These are phyloP conservation scores for Fibroporia radiculosa DNA, from an alignment of 768 basidiomycete genomes.

Conservation along the genomic window DNA sequence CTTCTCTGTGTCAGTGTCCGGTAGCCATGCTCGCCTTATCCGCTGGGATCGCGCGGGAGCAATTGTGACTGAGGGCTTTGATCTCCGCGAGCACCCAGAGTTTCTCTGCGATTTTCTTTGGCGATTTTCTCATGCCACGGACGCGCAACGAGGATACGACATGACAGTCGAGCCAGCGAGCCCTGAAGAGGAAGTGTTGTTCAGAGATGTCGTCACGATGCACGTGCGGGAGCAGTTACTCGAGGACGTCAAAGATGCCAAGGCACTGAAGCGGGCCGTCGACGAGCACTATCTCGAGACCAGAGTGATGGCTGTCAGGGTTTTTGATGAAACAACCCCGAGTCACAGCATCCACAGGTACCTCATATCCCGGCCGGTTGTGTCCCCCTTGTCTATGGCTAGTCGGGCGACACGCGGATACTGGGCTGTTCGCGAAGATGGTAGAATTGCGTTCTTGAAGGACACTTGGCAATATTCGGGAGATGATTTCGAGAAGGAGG, in stretches of 20 bases:
- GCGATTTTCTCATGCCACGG: slow-evolving; percentile 16
- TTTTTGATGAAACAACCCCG: no score
- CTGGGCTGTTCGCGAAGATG: slow-evolving; percentile 6
- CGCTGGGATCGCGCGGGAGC: slow-evolving; percentile 27
- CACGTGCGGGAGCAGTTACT: neutral
- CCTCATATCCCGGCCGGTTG: slow-evolving; percentile 7
- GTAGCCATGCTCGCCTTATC: slow-evolving; percentile 22
- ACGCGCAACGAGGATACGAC: slow-evolving; percentile 20
- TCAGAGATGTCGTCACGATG: neutral
- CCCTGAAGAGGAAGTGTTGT: neutral
- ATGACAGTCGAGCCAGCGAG: slow-evolving; percentile 1
- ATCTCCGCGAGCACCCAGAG: slow-evolving; percentile 13
- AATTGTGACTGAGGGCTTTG: slow-evolving; percentile 23
- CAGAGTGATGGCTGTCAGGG: neutral
- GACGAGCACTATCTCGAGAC: slow-evolving; percentile 3
- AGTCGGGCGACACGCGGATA: slow-evolving; percentile 3
- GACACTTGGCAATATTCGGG: slow-evolving; percentile 6
- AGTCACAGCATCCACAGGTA: neutral
- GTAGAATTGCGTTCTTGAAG: slow-evolving; percentile 1
- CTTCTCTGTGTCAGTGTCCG: slow-evolving; percentile 23
- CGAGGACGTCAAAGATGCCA: neutral
- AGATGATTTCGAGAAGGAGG: neutral
- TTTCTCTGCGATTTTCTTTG: slow-evolving; percentile 24
- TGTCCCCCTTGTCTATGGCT: neutral
- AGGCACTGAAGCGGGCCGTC: slow-evolving; percentile 1